Conservation (phyloP, 2,329 filamentous ascomycete genomes). For the Exophiala lecanii-corni region DNA sequence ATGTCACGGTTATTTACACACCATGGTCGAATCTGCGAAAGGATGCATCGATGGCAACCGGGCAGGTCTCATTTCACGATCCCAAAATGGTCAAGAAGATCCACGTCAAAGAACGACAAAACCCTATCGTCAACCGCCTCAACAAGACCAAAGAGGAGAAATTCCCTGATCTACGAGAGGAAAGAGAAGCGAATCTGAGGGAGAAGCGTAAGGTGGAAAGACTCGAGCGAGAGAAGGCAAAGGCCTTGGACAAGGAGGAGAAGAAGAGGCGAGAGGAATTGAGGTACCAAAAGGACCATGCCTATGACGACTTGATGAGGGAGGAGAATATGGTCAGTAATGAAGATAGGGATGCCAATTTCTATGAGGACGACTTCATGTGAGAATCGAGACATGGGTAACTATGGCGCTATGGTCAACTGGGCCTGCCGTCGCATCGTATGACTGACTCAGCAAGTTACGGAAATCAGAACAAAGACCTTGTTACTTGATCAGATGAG, state of each 20-base stretch:
- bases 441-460: too few species aligned
- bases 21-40: constrained; percentile 97
- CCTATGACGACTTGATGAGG: constrained; percentile 86
- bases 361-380: constrained; percentile 91
- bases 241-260: constrained; percentile 39
- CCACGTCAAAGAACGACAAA: constrained; percentile 75
- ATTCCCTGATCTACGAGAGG: constrained; percentile 74
- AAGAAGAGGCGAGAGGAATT: constrained; percentile 76
- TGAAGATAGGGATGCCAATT: constrained; percentile 68
- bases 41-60: constrained; percentile 89
- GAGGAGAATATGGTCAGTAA: constrained; percentile 86
- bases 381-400: constrained; percentile 45
- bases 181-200: constrained; percentile 71
- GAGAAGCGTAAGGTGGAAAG: constrained; percentile 67
- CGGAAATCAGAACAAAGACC: too few species aligned
- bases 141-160: constrained; percentile 94
- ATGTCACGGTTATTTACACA: constrained; percentile 93
- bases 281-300: constrained; percentile 95
- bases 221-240: constrained; percentile 37
- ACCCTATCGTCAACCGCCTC: constrained; percentile 89
- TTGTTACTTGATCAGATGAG: too few species aligned
- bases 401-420: too few species aligned
- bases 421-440: too few species aligned
- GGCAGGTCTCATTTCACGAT: constrained; percentile 94
- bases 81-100: constrained; percentile 75